Conservation (phyloP, 371 early-diverging fungal species). For the Mortierella sp. region DNA sequence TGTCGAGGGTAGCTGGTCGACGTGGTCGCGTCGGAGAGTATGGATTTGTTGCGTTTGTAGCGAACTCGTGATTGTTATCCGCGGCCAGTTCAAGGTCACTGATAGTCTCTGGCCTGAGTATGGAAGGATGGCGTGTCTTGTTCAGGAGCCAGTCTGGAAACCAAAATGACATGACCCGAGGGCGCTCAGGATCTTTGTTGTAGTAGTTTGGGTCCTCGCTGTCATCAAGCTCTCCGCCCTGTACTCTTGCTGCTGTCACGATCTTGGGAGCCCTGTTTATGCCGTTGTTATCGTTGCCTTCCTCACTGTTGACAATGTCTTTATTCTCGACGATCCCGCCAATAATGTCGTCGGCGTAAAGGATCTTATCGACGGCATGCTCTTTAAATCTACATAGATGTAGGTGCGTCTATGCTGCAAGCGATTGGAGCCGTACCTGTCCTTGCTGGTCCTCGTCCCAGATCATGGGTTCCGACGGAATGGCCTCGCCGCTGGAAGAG, state of each 20-base stretch:
- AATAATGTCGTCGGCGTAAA: neutral
- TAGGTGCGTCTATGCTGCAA: neutral
- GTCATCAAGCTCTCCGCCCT: neutral
- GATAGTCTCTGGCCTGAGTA: neutral
- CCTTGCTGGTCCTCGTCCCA: neutral
- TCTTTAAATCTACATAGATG: no score
- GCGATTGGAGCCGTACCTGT: neutral
- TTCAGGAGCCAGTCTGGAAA: neutral
- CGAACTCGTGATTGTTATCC: neutral
- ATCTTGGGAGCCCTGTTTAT: neutral
- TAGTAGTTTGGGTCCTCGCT: neutral
- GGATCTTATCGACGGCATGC: neutral
- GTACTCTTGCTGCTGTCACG: neutral
- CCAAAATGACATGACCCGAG: neutral
- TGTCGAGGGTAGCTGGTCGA: neutral
- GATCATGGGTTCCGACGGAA: neutral
- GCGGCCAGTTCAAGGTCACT: neutral
- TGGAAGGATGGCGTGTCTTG: neutral
- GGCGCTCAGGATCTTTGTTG: neutral
- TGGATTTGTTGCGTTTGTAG: neutral
- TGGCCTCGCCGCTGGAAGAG: neutral
- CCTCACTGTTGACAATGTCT: neutral
- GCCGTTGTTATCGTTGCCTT: neutral
- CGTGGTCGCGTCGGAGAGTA: neutral
- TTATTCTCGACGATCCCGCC: neutral